Evolutionary conservation across 2,329 filamentous ascomycete species (phyloP).

Genomic region (Trichophyton rubrum): DNA sequence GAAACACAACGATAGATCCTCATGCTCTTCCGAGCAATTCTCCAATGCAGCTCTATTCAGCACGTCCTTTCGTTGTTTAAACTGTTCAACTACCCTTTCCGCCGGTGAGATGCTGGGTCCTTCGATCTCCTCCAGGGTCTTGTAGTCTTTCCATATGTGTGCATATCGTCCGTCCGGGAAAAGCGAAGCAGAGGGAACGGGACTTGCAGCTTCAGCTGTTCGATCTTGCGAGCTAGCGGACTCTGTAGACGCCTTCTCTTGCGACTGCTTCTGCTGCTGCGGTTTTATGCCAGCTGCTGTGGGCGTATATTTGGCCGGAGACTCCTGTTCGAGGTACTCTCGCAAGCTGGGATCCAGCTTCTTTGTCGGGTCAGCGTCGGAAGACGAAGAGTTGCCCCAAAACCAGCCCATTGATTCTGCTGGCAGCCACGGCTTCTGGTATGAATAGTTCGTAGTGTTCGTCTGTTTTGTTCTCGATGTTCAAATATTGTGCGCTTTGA

Average conservation of each 20-base stretch:
- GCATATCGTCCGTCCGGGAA: slow-evolving; percentile 63
- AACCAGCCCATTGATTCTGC: slow-evolving; percentile 50
- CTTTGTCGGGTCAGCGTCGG: slow-evolving; percentile 47
- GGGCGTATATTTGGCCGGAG: slow-evolving; percentile 54
- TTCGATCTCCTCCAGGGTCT: slow-evolving; percentile 57
- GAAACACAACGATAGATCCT: slow-evolving; percentile 74
- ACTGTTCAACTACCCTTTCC: slow-evolving; percentile 67
- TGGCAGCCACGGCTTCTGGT: neutral
- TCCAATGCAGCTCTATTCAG: slow-evolving; percentile 77
- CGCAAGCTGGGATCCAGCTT: slow-evolving; percentile 72
- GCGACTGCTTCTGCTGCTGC: slow-evolving; percentile 14
- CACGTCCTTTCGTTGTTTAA: slow-evolving; percentile 65
- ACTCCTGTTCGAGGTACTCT: slow-evolving; percentile 74
- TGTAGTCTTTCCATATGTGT: slow-evolving; percentile 87
- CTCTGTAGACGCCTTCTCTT: slow-evolving; percentile 8
- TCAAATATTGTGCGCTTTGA: neutral
- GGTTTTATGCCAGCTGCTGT: slow-evolving; percentile 16
- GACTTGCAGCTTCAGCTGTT: slow-evolving; percentile 16
- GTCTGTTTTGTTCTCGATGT: neutral
- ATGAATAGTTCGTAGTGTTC: neutral
- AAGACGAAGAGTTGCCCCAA: slow-evolving; percentile 40
- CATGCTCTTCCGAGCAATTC: slow-evolving; percentile 82
- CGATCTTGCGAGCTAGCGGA: slow-evolving; percentile 3
- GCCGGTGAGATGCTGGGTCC: slow-evolving; percentile 64
- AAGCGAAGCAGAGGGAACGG: slow-evolving; percentile 42